Conservation (phyloP, 176 grass and related monocot species). For the Pontederia paniculata region DNA sequence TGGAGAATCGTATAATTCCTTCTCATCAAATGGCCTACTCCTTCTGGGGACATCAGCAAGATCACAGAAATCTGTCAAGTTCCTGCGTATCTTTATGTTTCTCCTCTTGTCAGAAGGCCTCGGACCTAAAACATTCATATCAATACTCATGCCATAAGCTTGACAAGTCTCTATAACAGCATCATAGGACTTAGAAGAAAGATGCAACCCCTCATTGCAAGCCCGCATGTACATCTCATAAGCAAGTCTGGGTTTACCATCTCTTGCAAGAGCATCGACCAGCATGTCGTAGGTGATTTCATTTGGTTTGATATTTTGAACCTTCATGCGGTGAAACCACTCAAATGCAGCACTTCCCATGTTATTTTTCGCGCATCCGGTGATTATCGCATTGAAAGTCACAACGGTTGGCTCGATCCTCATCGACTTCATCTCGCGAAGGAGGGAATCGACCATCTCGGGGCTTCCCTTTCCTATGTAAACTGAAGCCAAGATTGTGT, state of each 20-base stretch:
- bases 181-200: conserved; percentile 59
- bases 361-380: conserved; percentile 35
- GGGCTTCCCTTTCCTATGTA: conserved; percentile 52
- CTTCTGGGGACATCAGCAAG: conserved; percentile 22
- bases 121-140: conserved; percentile 40
- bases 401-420: conserved; percentile 60
- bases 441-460: conserved; percentile 40
- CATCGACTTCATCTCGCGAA: conserved; percentile 47
- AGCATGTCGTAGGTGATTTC: conserved; percentile 73
- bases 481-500: conserved; percentile 65
- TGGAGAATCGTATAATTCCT: conserved; percentile 19
- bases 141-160: conserved; percentile 27
- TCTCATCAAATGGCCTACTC: conserved; percentile 21
- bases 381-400: conserved; percentile 89
- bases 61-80: conserved; percentile 19
- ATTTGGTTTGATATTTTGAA: conserved; percentile 44
- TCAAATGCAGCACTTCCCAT: conserved; percentile 41
- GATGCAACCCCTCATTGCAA: conserved; percentile 36
- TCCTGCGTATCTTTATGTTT: conserved; percentile 16
- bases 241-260: conserved; percentile 66
- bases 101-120: conserved; percentile 24
- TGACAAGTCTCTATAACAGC: conserved; percentile 38
- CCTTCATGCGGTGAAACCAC: conserved; percentile 87
- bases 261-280: conserved; percentile 50
- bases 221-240: conserved; percentile 71